Percentiles rank a stretch among this genome's conserved stretches.
Conservation (phyloP, 2,329 filamentous ascomycete species). For the Alternaria sp. region DNA sequence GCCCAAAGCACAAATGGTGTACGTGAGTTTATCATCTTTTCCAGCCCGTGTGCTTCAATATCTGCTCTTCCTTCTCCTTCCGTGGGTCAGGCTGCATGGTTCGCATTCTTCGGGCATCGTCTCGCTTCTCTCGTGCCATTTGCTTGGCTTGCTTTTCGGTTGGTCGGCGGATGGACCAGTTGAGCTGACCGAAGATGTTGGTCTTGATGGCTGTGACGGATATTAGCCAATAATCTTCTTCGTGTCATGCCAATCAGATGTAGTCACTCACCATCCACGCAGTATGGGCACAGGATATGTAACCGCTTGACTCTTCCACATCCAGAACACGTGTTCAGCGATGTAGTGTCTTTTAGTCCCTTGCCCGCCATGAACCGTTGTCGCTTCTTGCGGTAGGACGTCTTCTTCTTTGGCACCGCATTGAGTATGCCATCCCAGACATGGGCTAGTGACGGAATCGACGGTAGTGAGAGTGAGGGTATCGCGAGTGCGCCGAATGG, state of each 20-base stretch:
- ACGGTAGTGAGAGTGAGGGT: constrained; percentile 61
- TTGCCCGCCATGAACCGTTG: constrained; percentile 96
- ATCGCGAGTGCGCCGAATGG: constrained; percentile 59
- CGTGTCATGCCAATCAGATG: too few relatives aligned
- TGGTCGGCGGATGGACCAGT: constrained; percentile 38
- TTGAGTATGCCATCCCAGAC: constrained; percentile 93
- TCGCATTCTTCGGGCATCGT: constrained; percentile 25
- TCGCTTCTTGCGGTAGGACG: constrained; percentile 93
- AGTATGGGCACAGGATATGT: constrained; percentile 87
- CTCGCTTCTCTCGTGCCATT: constrained; percentile 33
- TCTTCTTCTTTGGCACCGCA: constrained; percentile 98
- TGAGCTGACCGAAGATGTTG: constrained; percentile 44
- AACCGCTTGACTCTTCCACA: constrained; percentile 89
- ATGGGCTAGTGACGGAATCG: constrained; percentile 66
- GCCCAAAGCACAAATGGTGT: background rate
- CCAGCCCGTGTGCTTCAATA: constrained; percentile 44
- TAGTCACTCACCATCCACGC: constrained; percentile 75
- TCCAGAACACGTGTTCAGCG: constrained; percentile 85
- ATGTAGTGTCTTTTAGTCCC: constrained; percentile 87
- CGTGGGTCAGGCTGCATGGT: constrained; percentile 33
- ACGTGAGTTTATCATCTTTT: constrained; percentile 20
- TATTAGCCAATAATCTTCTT: constrained; percentile 16
- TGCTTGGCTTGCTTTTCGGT: constrained; percentile 46
- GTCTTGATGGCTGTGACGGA: constrained; percentile 43
- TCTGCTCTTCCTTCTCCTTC: constrained; percentile 38